phyloP scores from a whole-genome alignment of 2,329 filamentous ascomycete genomes.

The Trichoderma sp. region DNA sequence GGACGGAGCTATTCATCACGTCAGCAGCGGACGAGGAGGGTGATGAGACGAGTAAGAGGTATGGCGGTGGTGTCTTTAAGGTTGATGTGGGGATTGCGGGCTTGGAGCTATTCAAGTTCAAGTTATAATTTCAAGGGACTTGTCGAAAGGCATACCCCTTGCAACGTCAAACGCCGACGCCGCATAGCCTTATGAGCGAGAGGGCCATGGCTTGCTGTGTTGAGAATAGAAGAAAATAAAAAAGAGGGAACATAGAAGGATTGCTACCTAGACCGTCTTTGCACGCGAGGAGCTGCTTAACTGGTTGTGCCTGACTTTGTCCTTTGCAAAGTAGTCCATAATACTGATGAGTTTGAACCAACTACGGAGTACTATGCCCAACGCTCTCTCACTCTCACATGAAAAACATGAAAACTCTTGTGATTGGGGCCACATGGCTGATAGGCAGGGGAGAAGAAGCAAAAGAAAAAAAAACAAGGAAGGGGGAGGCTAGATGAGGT shows the following conservation, averaged over 20 bases:
- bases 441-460: neutral
- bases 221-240: neutral
- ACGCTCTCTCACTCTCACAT: neutral
- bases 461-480: neutral
- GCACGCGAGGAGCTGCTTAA: neutral
- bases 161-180: neutral
- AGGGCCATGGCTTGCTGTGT: neutral
- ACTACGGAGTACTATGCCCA: neutral
- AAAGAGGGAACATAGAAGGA: neutral
- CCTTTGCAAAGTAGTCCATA: neutral
- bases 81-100: slow-evolving; percentile 74
- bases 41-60: slow-evolving; percentile 59
- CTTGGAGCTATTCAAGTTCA: slow-evolving; percentile 62
- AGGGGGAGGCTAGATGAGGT: neutral
- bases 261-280: neutral
- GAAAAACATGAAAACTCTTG: neutral
- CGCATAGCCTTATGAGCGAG: neutral
- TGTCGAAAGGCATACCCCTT: neutral
- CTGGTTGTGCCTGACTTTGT: neutral
- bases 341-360: neutral
- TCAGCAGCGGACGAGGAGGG: slow-evolving; percentile 68
- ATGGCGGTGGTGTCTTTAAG: slow-evolving; percentile 70
- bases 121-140: slow-evolving; percentile 35
- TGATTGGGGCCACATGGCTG: neutral
- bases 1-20: slow-evolving; percentile 74